A percentile compares a stretch with the other conserved stretches of the same genome.
Evolutionary conservation across 2,329 filamentous ascomycete species (phyloP).

Genomic region (Setomelanomma holmii): DNA sequence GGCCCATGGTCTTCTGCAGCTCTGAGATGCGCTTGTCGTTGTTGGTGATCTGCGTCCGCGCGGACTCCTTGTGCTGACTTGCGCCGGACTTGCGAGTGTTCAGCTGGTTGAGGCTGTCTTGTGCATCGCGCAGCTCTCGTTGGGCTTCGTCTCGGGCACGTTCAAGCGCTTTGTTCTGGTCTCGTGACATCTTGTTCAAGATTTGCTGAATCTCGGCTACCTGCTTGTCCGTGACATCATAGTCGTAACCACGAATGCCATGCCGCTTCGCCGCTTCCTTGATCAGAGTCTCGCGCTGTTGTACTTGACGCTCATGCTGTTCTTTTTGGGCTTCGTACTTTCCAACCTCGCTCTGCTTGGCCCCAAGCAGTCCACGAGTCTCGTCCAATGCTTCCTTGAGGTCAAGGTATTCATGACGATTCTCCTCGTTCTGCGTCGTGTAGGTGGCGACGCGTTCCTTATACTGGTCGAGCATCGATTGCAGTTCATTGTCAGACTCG

Average conservation of each 20-base stretch:
- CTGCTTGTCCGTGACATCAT: conserved; percentile 74
- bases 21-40: conserved; percentile 74
- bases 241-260: conserved; percentile 83
- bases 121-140: conserved; percentile 76
- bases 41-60: conserved; percentile 73
- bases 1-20: conserved; percentile 72
- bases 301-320: conserved; percentile 81
- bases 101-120: conserved; percentile 73
- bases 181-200: conserved; percentile 74
- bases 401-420: conserved; percentile 69
- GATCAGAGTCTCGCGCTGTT: conserved; percentile 74
- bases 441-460: conserved; percentile 75
- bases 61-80: conserved; percentile 75
- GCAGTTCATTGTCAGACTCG: conserved; percentile 79
- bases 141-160: conserved; percentile 75
- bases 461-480: conserved; percentile 76
- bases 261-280: conserved; percentile 79
- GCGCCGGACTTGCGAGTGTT: conserved; percentile 76
- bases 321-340: conserved; percentile 86
- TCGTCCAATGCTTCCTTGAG: conserved; percentile 62
- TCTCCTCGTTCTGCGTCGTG: conserved; percentile 66
- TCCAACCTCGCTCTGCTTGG: conserved; percentile 70
- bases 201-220: conserved; percentile 79
- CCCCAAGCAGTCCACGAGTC: conserved; percentile 51
- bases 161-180: conserved; percentile 82